phyloP scores from a whole-genome alignment of 208 protist species.

The Leishmania arabica region DNA sequence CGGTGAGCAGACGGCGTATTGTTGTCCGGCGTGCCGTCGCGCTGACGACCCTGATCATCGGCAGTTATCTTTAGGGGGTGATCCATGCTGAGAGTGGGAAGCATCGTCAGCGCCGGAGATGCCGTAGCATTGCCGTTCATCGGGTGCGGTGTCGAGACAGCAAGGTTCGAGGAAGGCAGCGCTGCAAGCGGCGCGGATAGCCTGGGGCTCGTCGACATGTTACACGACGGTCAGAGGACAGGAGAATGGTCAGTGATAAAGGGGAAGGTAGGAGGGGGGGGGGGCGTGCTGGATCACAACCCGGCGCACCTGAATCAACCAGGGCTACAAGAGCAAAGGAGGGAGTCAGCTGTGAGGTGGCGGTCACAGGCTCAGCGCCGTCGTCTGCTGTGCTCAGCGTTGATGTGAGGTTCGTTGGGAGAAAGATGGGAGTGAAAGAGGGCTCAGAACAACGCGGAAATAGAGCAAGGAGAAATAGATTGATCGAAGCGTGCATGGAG shows the following conservation, averaged over 20 bases:
- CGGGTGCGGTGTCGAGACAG: background rate
- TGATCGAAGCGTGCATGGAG: background rate
- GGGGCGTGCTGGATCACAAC: background rate
- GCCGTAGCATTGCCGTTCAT: background rate
- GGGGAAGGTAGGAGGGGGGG: background rate
- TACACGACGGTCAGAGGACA: background rate
- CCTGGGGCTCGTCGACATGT: background rate
- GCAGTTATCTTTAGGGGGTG: background rate
- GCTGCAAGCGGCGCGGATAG: background rate
- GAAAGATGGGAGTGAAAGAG: background rate
- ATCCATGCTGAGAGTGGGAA: background rate
- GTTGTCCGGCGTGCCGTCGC: background rate
- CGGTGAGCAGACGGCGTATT: background rate
- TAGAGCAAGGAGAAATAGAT: background rate
- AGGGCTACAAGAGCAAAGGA: background rate
- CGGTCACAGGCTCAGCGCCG: background rate
- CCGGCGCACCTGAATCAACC: background rate
- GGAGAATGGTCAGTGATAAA: background rate
- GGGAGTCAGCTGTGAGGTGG: background rate
- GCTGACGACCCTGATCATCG: background rate
- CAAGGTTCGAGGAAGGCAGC: background rate
- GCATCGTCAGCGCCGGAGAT: background rate
- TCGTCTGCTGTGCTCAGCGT: background rate
- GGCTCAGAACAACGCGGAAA: background rate
- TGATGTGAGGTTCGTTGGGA: background rate